Evolutionary conservation across 306 rosid species (phyloP).

Genomic region (Acacia crassicarpa): DNA sequence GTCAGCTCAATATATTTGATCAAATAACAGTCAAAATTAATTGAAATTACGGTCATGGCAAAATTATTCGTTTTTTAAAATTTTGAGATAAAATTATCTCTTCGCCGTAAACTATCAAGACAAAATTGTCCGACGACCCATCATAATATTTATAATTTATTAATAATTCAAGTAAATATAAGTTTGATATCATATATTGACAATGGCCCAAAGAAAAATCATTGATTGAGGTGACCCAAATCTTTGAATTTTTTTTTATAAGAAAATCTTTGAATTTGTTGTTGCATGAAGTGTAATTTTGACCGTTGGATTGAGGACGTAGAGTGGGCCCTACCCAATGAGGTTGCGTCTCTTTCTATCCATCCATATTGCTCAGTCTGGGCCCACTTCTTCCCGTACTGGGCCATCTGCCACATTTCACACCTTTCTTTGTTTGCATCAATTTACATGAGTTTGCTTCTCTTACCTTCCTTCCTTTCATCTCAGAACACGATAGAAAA

Average conservation of each 20-base stretch:
- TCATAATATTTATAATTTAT: too few relatives aligned
- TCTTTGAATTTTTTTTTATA: neutral
- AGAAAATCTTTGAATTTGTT: neutral
- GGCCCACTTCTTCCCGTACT: constrained; percentile 28
- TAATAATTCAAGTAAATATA: neutral
- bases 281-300: neutral
- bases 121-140: too few relatives aligned
- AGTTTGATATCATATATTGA: neutral
- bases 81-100: too few relatives aligned
- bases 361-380: neutral
- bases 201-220: neutral
- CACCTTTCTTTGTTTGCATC: neutral
- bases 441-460: neutral
- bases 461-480: neutral
- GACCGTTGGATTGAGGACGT: neutral
- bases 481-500: neutral
- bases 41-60: too few relatives aligned
- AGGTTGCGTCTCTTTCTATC: constrained; percentile 10
- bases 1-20: too few relatives aligned
- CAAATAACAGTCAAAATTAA: too few relatives aligned
- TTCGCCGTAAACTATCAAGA: too few relatives aligned
- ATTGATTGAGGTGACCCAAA: neutral
- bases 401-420: constrained; percentile 5
- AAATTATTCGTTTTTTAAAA: too few relatives aligned
- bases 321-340: constrained; percentile 31